phyloP scores from a whole-genome alignment of 228 moss, liverwort and hornwort genomes.

The Sphagnum magellanicum region DNA sequence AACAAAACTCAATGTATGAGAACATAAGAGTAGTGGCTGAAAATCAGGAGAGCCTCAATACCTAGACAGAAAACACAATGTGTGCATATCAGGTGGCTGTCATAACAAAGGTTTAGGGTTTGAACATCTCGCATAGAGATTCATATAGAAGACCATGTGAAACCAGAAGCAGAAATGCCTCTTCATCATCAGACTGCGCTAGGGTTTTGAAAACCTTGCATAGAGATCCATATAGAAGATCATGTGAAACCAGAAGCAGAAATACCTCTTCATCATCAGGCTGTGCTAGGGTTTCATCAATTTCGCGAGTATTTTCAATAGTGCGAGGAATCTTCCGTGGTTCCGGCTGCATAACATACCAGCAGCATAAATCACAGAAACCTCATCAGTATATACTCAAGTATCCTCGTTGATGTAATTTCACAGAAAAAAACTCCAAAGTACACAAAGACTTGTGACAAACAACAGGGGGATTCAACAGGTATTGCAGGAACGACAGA shows the following conservation, averaged over 20 bases:
- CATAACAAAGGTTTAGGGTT: conserved; percentile 36
- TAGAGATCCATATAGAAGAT: too few relatives aligned
- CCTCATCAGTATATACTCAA: too few relatives aligned
- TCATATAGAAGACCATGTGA: too few relatives aligned
- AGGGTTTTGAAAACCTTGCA: conserved; percentile 81
- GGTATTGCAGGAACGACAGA: background rate
- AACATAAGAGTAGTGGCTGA: too few relatives aligned
- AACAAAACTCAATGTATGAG: too few relatives aligned
- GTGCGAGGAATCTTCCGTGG: conserved; percentile 73
- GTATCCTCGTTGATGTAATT: too few relatives aligned
- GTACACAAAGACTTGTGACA: background rate
- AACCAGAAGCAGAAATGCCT: conserved; percentile 15
- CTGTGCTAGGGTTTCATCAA: conserved; percentile 80
- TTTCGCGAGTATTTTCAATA: conserved; percentile 85
- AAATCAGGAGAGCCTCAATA: too few relatives aligned
- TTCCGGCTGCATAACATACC: conserved; percentile 43
- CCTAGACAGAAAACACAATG: too few relatives aligned
- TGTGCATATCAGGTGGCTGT: too few relatives aligned
- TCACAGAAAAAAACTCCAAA: background rate
- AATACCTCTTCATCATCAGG: conserved; percentile 80
- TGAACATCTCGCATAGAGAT: conserved; percentile 47
- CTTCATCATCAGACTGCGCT: conserved; percentile 82
- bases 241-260: background rate
- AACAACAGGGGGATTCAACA: background rate
- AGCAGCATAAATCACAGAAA: too few relatives aligned